A percentile compares a stretch with the other conserved stretches of the same genome.
Conservation (phyloP, 768 basidiomycete species). For the Leucocoprinus leucothites region DNA sequence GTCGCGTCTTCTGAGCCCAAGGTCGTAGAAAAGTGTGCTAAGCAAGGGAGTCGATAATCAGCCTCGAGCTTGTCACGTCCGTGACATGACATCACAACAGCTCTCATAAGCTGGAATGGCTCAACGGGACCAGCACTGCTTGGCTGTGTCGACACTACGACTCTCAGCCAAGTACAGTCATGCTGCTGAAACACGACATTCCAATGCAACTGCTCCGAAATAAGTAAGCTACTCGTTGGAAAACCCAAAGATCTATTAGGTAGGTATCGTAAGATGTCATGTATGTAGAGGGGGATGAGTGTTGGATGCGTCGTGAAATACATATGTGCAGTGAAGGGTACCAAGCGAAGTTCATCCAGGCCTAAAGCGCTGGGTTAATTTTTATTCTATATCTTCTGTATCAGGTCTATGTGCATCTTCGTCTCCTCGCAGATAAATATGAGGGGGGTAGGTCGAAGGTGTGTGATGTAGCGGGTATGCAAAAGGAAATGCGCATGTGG, state of each 20-base stretch:
- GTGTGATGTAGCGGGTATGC: not conserved
- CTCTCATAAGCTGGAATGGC: not conserved
- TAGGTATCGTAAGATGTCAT: constrained; percentile 1
- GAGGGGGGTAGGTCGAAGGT: not conserved
- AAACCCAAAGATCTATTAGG: constrained; percentile 4
- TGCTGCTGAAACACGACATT: too few relatives aligned
- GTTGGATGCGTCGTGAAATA: not conserved
- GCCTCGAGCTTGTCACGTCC: not conserved
- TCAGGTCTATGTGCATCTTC: not conserved
- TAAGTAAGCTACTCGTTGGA: not conserved
- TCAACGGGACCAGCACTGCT: not conserved
- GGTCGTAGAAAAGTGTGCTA: not conserved
- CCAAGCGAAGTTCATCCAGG: not conserved
- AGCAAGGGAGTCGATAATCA: constrained; percentile 3
- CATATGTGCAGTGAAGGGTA: not conserved
- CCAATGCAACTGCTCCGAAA: too few relatives aligned
- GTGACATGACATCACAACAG: constrained; percentile 1
- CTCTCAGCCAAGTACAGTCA: too few relatives aligned
- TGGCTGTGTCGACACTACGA: too few relatives aligned
- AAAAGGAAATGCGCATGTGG: not conserved
- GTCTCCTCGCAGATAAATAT: constrained; percentile 9
- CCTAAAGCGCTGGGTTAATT: not conserved
- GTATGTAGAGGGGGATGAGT: not conserved
- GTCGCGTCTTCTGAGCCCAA: too few relatives aligned
- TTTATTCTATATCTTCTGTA: constrained; percentile 7